These are phyloP conservation scores for Globisporangium okanoganense DNA, from an alignment of 352 stramenopile species.

Conservation along the genomic window DNA sequence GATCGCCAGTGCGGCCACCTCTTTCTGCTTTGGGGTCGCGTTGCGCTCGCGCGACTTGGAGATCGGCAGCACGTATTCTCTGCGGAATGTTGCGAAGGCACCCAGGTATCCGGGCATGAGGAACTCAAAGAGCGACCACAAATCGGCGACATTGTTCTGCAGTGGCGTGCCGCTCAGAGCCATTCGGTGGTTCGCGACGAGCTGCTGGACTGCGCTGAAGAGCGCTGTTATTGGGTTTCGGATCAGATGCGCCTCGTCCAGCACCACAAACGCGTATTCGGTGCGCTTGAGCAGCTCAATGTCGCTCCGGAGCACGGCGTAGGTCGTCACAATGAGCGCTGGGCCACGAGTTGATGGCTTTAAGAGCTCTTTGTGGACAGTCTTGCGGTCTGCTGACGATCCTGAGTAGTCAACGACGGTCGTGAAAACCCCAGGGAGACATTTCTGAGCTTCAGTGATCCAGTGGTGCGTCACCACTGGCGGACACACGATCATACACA, in stretches of 20 bases:
- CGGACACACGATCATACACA: constrained; percentile 91
- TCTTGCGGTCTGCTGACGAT: constrained; percentile 37
- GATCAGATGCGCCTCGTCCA: constrained; percentile 98
- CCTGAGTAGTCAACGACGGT: constrained; percentile 79
- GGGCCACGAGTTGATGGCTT: background rate
- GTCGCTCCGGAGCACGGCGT: constrained; percentile 86
- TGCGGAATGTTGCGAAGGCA: constrained; percentile 63
- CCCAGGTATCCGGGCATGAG: constrained; percentile 97
- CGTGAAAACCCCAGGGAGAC: constrained; percentile 65
- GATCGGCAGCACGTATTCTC: constrained; percentile 65
- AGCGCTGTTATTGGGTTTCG: constrained; percentile 92
- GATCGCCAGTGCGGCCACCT: constrained; percentile 82
- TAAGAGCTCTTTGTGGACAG: constrained; percentile 13
- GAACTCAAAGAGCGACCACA: constrained; percentile 98
- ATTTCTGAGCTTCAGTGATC: constrained; percentile 88
- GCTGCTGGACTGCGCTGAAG: constrained; percentile 74
- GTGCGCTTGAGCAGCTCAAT: constrained; percentile 50
- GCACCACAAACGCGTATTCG: constrained; percentile 85
- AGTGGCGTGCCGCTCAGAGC: constrained; percentile 96
- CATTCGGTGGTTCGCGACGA: constrained; percentile 88
- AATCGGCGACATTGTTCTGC: constrained; percentile 96
- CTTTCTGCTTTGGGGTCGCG: constrained; percentile 74
- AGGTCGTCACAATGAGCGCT: constrained; percentile 74
- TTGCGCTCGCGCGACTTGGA: constrained; percentile 45
- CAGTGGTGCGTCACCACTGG: constrained; percentile 95